Conservation (phyloP, 2,329 filamentous ascomycete genomes). For the Incumbomyces lentus region DNA sequence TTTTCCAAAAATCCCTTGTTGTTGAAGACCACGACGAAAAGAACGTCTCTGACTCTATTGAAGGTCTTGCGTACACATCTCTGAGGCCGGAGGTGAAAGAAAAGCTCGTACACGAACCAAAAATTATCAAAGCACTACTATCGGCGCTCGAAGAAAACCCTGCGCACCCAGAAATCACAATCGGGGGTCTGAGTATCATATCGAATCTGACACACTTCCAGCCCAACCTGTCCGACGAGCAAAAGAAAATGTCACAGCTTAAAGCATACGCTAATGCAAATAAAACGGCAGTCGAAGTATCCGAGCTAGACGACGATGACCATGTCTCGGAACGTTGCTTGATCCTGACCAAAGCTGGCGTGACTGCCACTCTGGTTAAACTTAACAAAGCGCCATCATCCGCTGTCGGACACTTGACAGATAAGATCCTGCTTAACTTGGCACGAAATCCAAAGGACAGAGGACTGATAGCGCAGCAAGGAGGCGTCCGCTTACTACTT, state of each 20-base stretch:
- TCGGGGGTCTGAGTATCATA: slow-evolving; percentile 77
- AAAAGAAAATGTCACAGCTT: slow-evolving; percentile 81
- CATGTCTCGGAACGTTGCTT: slow-evolving; percentile 67
- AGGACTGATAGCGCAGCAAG: slow-evolving; percentile 78
- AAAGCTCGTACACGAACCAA: slow-evolving; percentile 56
- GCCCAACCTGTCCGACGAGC: slow-evolving; percentile 71
- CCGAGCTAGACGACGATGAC: slow-evolving; percentile 64
- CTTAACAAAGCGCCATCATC: slow-evolving; percentile 54
- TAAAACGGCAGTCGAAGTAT: slow-evolving; percentile 48
- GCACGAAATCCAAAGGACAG: slow-evolving; percentile 64
- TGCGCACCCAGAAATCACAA: slow-evolving; percentile 61
- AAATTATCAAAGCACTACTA: slow-evolving; percentile 61
- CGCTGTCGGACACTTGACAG: slow-evolving; percentile 60
- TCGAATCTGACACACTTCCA: slow-evolving; percentile 74
- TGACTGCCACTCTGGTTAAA: slow-evolving; percentile 66
- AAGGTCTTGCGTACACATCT: slow-evolving; percentile 86
- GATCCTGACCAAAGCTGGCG: slow-evolving; percentile 64
- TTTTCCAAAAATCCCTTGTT: slow-evolving; percentile 41
- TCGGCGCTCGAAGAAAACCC: slow-evolving; percentile 35
- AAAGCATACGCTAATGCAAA: slow-evolving; percentile 88
- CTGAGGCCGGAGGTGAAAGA: slow-evolving; percentile 80
- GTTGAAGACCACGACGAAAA: slow-evolving; percentile 25
- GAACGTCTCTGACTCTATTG: slow-evolving; percentile 66
- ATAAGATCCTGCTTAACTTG: slow-evolving; percentile 67
- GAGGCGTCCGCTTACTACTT: slow-evolving; percentile 77